Conservation (phyloP, 1,284 basidiomycete genomes). For the Leccinum proliferum region DNA sequence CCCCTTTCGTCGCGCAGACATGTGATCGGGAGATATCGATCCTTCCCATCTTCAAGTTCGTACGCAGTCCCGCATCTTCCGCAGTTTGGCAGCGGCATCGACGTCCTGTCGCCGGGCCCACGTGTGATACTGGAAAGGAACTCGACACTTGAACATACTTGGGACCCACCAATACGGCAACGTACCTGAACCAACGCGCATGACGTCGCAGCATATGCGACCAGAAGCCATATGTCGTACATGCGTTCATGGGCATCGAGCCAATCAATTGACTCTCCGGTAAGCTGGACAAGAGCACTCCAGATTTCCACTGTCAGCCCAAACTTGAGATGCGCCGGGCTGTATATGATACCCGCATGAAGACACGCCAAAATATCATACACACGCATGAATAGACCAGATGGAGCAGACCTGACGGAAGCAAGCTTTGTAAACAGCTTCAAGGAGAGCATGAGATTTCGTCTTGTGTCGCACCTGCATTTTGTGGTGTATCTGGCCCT, state of each 20-base stretch:
- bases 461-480: slow-evolving; percentile 49
- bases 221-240: slow-evolving; percentile 85
- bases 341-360: slow-evolving; percentile 90
- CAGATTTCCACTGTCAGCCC: slow-evolving; percentile 77
- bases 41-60: slow-evolving; percentile 83
- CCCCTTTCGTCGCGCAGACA: slow-evolving; percentile 86
- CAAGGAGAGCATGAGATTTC: neutral
- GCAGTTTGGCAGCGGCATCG: slow-evolving; percentile 68
- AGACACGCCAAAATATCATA: slow-evolving; percentile 91
- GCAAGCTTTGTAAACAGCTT: slow-evolving; percentile 6
- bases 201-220: slow-evolving; percentile 85
- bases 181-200: slow-evolving; percentile 87
- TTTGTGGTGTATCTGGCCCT: slow-evolving; percentile 57
- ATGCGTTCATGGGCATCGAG: slow-evolving; percentile 73
- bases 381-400: slow-evolving; percentile 82
- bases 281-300: slow-evolving; percentile 67
- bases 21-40: slow-evolving; percentile 76
- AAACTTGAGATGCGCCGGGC: slow-evolving; percentile 82
- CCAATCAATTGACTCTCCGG: slow-evolving; percentile 86
- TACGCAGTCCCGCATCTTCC: slow-evolving; percentile 77
- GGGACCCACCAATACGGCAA: slow-evolving; percentile 10
- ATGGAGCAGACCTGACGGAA: slow-evolving; percentile 68
- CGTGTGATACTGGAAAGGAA: slow-evolving; percentile 71
- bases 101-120: slow-evolving; percentile 82
- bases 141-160: slow-evolving; percentile 7